Conservation (phyloP, 1,284 basidiomycete species). For the Sutorius eximius region DNA sequence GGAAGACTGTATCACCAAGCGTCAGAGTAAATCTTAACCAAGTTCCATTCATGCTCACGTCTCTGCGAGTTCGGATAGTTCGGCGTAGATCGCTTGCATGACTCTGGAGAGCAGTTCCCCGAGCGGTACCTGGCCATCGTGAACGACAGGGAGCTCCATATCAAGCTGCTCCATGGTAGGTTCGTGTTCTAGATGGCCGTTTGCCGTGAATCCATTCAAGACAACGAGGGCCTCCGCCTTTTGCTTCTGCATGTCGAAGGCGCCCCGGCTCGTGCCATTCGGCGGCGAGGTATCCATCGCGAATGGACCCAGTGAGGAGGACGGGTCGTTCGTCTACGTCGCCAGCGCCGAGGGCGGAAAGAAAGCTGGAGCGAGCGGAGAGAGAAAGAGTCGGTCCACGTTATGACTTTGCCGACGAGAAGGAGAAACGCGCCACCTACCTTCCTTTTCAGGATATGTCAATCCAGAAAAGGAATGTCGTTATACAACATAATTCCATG, state of each 20-base stretch:
- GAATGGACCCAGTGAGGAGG: neutral
- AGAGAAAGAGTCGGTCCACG: neutral
- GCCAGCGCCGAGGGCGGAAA: slow-evolving; percentile 5
- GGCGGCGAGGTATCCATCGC: slow-evolving; percentile 16
- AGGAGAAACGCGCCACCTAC: slow-evolving; percentile 15
- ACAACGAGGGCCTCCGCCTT: slow-evolving; percentile 32
- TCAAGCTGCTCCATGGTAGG: slow-evolving; percentile 63
- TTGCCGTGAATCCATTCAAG: slow-evolving; percentile 30
- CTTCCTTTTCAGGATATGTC: slow-evolving; percentile 17
- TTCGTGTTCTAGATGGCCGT: slow-evolving; percentile 39
- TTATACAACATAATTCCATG: neutral
- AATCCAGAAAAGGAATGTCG: slow-evolving; percentile 5
- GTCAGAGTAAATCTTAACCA: slow-evolving; percentile 2
- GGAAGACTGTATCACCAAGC: slow-evolving; percentile 58
- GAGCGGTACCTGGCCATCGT: slow-evolving; percentile 73
- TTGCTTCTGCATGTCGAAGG: slow-evolving; percentile 31
- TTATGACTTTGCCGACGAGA: slow-evolving; percentile 10
- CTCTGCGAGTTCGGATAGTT: slow-evolving; percentile 81
- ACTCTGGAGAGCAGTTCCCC: slow-evolving; percentile 75
- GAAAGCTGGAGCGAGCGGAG: neutral
- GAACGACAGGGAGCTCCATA: slow-evolving; percentile 72
- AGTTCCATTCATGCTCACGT: slow-evolving; percentile 55
- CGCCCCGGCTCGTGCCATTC: slow-evolving; percentile 17
- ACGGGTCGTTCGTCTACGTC: slow-evolving; percentile 1
- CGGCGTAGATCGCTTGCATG: slow-evolving; percentile 78